Conservation (phyloP, 306 rosid species). For the Acacia crassicarpa region DNA sequence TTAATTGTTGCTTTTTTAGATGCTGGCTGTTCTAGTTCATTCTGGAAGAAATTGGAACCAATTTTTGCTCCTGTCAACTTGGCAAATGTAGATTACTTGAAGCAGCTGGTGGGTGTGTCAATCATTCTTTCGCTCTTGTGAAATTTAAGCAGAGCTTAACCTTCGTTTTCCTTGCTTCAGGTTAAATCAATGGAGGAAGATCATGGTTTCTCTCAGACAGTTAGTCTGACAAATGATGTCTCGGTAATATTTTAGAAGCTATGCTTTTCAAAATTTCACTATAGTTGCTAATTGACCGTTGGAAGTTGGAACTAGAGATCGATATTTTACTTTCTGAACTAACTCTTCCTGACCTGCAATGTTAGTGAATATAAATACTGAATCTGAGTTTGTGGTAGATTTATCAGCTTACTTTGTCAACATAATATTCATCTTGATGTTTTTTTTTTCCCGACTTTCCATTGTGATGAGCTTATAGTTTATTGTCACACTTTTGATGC, state of each 20-base stretch:
- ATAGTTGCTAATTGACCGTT: background rate
- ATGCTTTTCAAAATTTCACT: constrained; percentile 20
- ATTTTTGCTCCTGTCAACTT: constrained; percentile 57
- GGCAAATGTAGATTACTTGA: constrained; percentile 52
- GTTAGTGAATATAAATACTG: background rate
- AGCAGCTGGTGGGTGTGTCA: constrained; percentile 62
- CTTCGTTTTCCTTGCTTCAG: constrained; percentile 38
- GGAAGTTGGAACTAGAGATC: background rate
- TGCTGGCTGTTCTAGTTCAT: constrained; percentile 66
- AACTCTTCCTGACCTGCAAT: background rate
- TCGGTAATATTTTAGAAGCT: constrained; percentile 44
- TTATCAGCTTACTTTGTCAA: background rate
- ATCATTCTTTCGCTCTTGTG: constrained; percentile 21
- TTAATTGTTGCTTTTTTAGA: constrained; percentile 46
- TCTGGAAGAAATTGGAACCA: constrained; percentile 83
- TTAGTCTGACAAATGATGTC: constrained; percentile 43
- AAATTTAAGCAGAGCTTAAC: constrained; percentile 28
- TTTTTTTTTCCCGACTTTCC: background rate
- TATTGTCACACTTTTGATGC: constrained; percentile 12
- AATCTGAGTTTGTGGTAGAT: background rate
- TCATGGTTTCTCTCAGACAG: constrained; percentile 47
- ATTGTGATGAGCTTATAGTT: background rate
- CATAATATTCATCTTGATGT: background rate
- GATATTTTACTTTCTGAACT: constrained; percentile 4
- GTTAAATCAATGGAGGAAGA: constrained; percentile 55